Evolutionary conservation across 2,329 filamentous ascomycete genomes (phyloP).

Genomic region (Neonectria ditissima): DNA sequence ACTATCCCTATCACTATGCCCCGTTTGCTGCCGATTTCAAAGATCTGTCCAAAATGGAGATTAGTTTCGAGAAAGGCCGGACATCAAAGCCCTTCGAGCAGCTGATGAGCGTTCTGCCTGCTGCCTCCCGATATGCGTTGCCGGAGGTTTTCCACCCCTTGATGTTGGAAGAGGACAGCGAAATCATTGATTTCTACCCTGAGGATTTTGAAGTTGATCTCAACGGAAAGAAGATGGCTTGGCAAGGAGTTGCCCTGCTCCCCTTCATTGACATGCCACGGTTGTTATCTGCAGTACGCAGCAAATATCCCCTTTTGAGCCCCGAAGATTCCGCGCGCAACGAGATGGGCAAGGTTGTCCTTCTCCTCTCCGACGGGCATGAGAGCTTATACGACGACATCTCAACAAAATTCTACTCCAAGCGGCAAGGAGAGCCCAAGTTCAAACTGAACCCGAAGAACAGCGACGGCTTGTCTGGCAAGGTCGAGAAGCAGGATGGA

Average conservation of each 20-base stretch:
- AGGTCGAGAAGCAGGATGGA: constrained; percentile 81
- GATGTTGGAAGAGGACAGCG: constrained; percentile 88
- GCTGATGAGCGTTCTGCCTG: constrained; percentile 96
- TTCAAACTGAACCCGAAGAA: constrained; percentile 80
- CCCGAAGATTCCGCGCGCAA: constrained; percentile 84
- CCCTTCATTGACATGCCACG: constrained; percentile 96
- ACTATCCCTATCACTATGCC: constrained; percentile 98
- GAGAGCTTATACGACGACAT: constrained; percentile 85
- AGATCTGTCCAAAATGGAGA: constrained; percentile 80
- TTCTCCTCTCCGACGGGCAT: constrained; percentile 87
- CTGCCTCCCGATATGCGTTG: constrained; percentile 90
- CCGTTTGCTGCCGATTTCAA: constrained; percentile 97
- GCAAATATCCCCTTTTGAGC: constrained; percentile 83
- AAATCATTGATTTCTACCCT: constrained; percentile 98
- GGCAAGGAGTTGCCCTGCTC: constrained; percentile 93
- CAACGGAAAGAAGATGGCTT: constrained; percentile 98
- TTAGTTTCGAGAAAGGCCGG: constrained; percentile 84
- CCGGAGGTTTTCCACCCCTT: constrained; percentile 89
- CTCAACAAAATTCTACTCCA: constrained; percentile 88
- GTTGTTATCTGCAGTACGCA: constrained; percentile 83
- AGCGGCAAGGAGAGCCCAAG: constrained; percentile 76
- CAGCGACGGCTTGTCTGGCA: constrained; percentile 83
- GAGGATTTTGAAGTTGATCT: constrained; percentile 93
- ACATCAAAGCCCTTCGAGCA: constrained; percentile 96
- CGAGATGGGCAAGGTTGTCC: constrained; percentile 79